Evolutionary conservation across 2,329 filamentous ascomycete genomes (phyloP).

Genomic region (Metarhizium album): DNA sequence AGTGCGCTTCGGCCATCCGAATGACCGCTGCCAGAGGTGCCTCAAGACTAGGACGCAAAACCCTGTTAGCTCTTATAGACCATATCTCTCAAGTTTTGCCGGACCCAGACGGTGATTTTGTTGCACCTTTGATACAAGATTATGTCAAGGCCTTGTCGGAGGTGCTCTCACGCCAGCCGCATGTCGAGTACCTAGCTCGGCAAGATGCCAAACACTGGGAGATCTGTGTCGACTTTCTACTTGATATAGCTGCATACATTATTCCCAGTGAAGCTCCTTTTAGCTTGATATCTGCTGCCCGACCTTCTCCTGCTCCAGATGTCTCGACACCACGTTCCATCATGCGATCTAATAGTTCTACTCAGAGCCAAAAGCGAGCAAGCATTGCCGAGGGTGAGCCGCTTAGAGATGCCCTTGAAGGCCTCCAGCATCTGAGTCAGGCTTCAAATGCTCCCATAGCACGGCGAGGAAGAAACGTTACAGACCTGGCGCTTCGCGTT

Average conservation of each 20-base stretch:
- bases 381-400: constrained; percentile 21
- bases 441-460: constrained; percentile 58
- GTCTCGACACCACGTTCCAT: constrained; percentile 19
- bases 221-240: constrained; percentile 58
- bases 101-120: constrained; percentile 47
- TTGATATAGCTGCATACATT: constrained; percentile 45
- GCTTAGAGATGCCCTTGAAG: constrained; percentile 40
- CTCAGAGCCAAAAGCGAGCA: constrained; percentile 19
- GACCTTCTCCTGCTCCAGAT: constrained; percentile 33
- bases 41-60: constrained; percentile 60
- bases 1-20: constrained; percentile 62
- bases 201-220: constrained; percentile 53
- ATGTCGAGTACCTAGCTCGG: constrained; percentile 66
- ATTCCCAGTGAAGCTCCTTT: constrained; percentile 26
- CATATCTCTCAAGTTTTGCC: constrained; percentile 71
- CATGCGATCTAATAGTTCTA: constrained; percentile 17
- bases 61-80: constrained; percentile 65
- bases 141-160: constrained; percentile 67
- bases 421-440: constrained; percentile 52
- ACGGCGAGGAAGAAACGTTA: constrained; percentile 43
- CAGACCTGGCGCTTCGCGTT: constrained; percentile 46
- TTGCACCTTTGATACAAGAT: constrained; percentile 60
- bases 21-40: constrained; percentile 60
- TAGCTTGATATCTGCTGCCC: background rate
- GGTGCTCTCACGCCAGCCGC: constrained; percentile 61